Percentiles rank a stretch among this genome's conserved stretches.
These are phyloP conservation scores for Saccharomycopsis sp. DNA, from an alignment of 805 yeast genomes.

Conservation along the genomic window DNA sequence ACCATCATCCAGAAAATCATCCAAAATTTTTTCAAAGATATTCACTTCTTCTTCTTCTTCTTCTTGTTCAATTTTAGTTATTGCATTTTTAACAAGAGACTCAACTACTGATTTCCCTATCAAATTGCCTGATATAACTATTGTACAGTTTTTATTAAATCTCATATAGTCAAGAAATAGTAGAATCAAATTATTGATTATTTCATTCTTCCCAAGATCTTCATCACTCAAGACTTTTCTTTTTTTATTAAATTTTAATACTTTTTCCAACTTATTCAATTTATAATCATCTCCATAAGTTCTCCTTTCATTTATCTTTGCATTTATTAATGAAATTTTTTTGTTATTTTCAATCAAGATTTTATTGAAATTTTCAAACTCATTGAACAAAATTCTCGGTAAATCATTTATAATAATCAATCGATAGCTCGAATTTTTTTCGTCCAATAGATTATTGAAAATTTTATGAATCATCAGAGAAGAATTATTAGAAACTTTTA, in stretches of 20 bases:
- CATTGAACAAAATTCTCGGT: conserved; percentile 6
- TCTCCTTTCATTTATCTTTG: conserved; percentile 11
- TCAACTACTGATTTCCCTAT: neutral
- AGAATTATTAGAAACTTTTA: conserved; percentile 1
- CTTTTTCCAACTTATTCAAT: conserved; percentile 6
- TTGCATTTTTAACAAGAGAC: neutral
- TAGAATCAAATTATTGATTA: conserved; percentile 1
- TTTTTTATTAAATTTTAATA: conserved; percentile 12
- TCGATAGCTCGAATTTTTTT: neutral
- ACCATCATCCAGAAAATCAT: neutral
- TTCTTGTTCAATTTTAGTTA: no score
- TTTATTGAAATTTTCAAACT: conserved; percentile 9
- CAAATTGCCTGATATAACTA: conserved; percentile 11
- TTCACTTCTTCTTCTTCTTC: no score
- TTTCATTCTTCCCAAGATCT: conserved; percentile 6
- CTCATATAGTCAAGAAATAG: conserved; percentile 7
- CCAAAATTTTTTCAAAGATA: neutral
- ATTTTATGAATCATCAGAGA: conserved; percentile 1
- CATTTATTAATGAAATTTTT: conserved; percentile 3
- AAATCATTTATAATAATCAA: conserved; percentile 16
- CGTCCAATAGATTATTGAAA: neutral
- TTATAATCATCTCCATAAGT: conserved; percentile 10
- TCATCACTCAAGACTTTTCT: neutral
- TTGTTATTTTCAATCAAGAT: conserved; percentile 2
- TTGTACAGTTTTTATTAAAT: conserved; percentile 6